Evolutionary conservation across 495 filamentous ascomycete genomes (phyloP).

Genomic region (Penicillium longicatenatum): DNA sequence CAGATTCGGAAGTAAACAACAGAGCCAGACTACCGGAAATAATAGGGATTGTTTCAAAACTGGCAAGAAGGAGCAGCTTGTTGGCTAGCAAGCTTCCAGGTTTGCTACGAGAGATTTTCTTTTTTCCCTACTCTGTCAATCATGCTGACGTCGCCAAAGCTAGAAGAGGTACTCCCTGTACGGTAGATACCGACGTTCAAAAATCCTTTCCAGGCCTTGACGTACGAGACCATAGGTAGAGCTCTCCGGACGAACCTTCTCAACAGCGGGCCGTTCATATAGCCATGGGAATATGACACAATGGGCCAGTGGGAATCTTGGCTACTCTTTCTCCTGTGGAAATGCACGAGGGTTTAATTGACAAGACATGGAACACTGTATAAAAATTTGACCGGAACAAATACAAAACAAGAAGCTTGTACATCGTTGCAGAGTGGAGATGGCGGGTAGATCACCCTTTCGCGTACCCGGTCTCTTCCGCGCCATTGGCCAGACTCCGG

Average conservation of each 20-base stretch:
- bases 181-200: background rate
- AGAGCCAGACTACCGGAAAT: background rate
- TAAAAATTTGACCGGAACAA: background rate
- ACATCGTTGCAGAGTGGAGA: conserved; percentile 15
- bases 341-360: conserved; percentile 13
- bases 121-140: conserved; percentile 17
- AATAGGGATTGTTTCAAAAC: background rate
- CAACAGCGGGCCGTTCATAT: conserved; percentile 7
- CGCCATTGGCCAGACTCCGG: conserved; percentile 8
- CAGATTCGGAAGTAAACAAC: background rate
- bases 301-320: conserved; percentile 8
- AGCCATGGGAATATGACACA: conserved; percentile 5
- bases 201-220: conserved; percentile 23
- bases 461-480: conserved; percentile 12
- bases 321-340: conserved; percentile 3
- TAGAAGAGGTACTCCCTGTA: background rate
- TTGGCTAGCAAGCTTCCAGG: background rate
- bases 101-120: background rate
- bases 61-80: background rate
- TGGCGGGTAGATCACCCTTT: conserved; percentile 5
- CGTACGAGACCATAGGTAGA: conserved; percentile 26
- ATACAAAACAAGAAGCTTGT: conserved; percentile 13
- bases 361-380: conserved; percentile 10
- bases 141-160: conserved; percentile 41
- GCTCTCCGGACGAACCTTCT: conserved; percentile 45